Percentiles rank a stretch among this genome's conserved stretches.
phyloP scores from a whole-genome alignment of 2,329 filamentous ascomycete species.

The Penicillium freii region DNA sequence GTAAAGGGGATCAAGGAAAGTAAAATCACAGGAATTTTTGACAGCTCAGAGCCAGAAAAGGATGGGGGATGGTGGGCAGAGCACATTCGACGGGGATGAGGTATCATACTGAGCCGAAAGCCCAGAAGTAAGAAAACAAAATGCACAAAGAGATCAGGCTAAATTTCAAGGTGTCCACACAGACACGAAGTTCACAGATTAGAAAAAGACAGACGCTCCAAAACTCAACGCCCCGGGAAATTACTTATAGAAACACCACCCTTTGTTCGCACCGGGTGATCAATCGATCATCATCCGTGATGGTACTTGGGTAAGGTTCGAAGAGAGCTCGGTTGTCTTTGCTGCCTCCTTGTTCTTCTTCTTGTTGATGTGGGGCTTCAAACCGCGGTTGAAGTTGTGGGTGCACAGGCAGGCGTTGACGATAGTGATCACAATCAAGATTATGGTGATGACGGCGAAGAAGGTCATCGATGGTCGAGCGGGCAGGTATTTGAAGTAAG shows the following conservation, averaged over 20 bases:
- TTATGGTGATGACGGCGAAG: conserved; percentile 89
- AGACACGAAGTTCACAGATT: conserved; percentile 24
- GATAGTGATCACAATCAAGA: conserved; percentile 86
- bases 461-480: conserved; percentile 84
- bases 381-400: conserved; percentile 81
- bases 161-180: conserved; percentile 42
- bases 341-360: conserved; percentile 52
- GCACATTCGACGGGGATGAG: conserved; percentile 23
- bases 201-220: conserved; percentile 29
- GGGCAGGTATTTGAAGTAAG: conserved; percentile 64
- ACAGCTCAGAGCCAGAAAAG: conserved; percentile 7
- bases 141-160: conserved; percentile 19
- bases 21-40: conserved; percentile 24
- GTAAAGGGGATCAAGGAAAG: conserved; percentile 16
- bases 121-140: conserved; percentile 21
- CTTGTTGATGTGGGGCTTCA: conserved; percentile 79
- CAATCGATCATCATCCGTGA: conserved; percentile 49
- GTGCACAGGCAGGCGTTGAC: conserved; percentile 82
- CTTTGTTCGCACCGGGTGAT: conserved; percentile 1
- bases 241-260: conserved; percentile 14
- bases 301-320: conserved; percentile 38
- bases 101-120: conserved; percentile 31
- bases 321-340: conserved; percentile 44
- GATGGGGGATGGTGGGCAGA: conserved; percentile 16
- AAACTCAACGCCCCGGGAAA: conserved; percentile 16